Conservation (phyloP, 352 stramenopile genomes). For the Phytophthora uliginosa region DNA sequence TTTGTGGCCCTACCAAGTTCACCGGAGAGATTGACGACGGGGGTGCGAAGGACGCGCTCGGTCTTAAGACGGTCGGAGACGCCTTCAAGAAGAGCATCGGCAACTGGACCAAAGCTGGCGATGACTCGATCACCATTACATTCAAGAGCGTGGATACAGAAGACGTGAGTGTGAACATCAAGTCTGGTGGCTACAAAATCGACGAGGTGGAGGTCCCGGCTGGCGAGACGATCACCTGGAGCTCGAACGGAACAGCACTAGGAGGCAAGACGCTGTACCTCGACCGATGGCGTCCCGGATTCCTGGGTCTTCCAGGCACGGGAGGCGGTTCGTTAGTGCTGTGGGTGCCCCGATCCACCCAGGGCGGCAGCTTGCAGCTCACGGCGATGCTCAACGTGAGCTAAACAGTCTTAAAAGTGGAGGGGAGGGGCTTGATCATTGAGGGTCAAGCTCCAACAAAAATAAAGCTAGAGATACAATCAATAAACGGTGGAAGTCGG, state of each 20-base stretch:
- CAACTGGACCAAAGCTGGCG: slow-evolving; percentile 30
- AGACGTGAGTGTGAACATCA: slow-evolving; percentile 46
- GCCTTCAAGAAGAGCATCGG: slow-evolving; percentile 43
- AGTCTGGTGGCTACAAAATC: slow-evolving; percentile 36
- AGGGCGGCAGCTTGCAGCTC: slow-evolving; percentile 25
- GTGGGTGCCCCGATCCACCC: slow-evolving; percentile 32
- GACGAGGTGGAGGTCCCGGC: slow-evolving; percentile 28
- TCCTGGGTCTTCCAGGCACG: slow-evolving; percentile 33
- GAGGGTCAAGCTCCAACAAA: slow-evolving; percentile 5
- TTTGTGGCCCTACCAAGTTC: slow-evolving; percentile 54
- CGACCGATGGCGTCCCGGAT: slow-evolving; percentile 43
- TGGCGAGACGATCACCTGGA: slow-evolving; percentile 34
- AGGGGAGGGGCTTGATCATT: neutral
- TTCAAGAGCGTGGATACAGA: slow-evolving; percentile 40
- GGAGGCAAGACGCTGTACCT: slow-evolving; percentile 47
- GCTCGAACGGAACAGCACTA: slow-evolving; percentile 20
- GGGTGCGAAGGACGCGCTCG: slow-evolving; percentile 41
- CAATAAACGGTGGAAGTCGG: neutral
- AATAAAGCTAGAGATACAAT: slow-evolving; percentile 2
- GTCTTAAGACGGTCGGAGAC: slow-evolving; percentile 40
- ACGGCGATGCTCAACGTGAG: slow-evolving; percentile 28
- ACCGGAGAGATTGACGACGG: slow-evolving; percentile 52
- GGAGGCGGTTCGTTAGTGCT: slow-evolving; percentile 40
- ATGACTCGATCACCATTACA: slow-evolving; percentile 29
- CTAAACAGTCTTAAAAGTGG: slow-evolving; percentile 7